These are phyloP conservation scores for Aspergillus japonicus DNA, from an alignment of 2,329 filamentous ascomycete genomes.

Conservation along the genomic window DNA sequence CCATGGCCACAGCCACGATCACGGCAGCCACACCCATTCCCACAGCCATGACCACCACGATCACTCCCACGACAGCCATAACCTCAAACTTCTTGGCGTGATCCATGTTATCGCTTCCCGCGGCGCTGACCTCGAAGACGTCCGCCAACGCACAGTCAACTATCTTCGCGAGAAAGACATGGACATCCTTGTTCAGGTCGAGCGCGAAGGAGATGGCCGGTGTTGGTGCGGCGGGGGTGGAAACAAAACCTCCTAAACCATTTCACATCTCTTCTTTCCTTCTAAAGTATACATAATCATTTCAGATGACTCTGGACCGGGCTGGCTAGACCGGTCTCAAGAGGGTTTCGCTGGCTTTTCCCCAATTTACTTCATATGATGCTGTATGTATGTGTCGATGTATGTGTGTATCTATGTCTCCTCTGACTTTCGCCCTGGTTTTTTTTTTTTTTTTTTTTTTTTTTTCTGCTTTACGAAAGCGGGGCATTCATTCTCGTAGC, in stretches of 20 bases:
- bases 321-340: neutral
- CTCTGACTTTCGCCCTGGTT: neutral
- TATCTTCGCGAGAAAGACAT: constrained; percentile 71
- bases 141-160: constrained; percentile 70
- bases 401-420: neutral
- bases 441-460: neutral
- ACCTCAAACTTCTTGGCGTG: constrained; percentile 65
- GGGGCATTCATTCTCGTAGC: neutral
- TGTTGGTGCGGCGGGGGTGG: constrained; percentile 63
- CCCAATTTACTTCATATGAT: neutral
- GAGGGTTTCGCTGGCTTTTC: neutral
- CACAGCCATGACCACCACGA: constrained; percentile 21
- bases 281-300: neutral
- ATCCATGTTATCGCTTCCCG: constrained; percentile 80
- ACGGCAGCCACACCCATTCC: constrained; percentile 28
- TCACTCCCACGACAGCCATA: constrained; percentile 19
- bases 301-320: neutral
- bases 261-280: neutral
- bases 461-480: neutral
- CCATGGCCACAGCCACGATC: constrained; percentile 30
- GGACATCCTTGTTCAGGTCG: constrained; percentile 83
- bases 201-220: constrained; percentile 71
- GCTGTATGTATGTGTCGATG: neutral
- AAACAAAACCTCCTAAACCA: constrained; percentile 25
- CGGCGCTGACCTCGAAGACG: constrained; percentile 74